Evolutionary conservation across 2,329 filamentous ascomycete genomes (phyloP).

Genomic region (Sporothrix sp.): DNA sequence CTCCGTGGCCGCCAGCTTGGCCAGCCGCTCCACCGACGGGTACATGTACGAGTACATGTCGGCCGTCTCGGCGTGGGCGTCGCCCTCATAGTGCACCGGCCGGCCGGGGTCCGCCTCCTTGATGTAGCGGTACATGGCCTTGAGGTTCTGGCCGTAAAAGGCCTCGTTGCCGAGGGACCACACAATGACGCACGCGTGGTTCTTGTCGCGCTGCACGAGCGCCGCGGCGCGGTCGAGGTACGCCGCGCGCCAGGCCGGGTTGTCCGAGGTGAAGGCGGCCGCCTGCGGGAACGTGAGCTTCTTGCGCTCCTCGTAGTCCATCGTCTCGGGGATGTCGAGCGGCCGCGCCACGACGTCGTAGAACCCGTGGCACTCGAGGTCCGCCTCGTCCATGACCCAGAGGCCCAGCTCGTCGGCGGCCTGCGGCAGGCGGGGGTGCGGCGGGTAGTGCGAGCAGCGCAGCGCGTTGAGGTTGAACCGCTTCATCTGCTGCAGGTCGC

Average conservation of each 20-base stretch:
- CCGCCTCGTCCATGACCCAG: slow-evolving; percentile 46
- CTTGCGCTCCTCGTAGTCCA: slow-evolving; percentile 52
- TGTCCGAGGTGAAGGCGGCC: slow-evolving; percentile 51
- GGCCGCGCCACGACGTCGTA: slow-evolving; percentile 40
- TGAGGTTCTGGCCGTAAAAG: slow-evolving; percentile 60
- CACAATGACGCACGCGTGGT: slow-evolving; percentile 59
- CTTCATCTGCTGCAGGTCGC: slow-evolving; percentile 60
- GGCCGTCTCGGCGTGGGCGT: slow-evolving; percentile 46
- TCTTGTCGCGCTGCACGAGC: slow-evolving; percentile 58
- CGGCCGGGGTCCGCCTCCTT: slow-evolving; percentile 48
- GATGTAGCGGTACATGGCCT: slow-evolving; percentile 55
- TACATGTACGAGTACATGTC: slow-evolving; percentile 65
- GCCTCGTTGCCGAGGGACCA: slow-evolving; percentile 68
- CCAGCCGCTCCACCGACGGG: slow-evolving; percentile 41
- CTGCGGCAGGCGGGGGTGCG: slow-evolving; percentile 49
- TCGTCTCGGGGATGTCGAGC: slow-evolving; percentile 41
- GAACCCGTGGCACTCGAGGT: slow-evolving; percentile 46
- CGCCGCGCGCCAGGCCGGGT: slow-evolving; percentile 49
- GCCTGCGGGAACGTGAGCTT: slow-evolving; percentile 43
- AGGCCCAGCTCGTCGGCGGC: slow-evolving; percentile 57
- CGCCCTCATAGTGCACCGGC: slow-evolving; percentile 58
- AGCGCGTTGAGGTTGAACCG: slow-evolving; percentile 61
- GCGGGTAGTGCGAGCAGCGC: slow-evolving; percentile 58
- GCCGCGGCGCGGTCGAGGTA: slow-evolving; percentile 59
- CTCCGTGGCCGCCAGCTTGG: slow-evolving; percentile 34